phyloP scores from a whole-genome alignment of 2,329 filamentous ascomycete species.

The Xylaria sp. region DNA sequence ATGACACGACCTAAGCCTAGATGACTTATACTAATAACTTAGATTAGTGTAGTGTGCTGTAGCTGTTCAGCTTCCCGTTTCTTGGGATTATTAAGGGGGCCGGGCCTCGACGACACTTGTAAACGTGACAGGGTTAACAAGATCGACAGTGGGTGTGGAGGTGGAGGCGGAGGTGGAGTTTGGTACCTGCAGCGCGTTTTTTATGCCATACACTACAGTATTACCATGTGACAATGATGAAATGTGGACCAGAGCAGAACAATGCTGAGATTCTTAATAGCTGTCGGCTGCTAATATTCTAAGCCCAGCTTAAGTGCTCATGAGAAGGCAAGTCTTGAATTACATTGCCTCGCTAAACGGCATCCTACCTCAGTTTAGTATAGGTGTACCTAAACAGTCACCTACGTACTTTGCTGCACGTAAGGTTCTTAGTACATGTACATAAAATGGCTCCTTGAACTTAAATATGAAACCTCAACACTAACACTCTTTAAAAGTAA shows the following conservation, averaged over 20 bases:
- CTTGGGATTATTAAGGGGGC: slow-evolving; percentile 13
- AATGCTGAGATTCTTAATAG: not conserved
- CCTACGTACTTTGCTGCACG: too few relatives aligned
- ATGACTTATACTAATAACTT: not conserved
- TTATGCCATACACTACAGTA: not conserved
- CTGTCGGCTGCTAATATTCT: too few relatives aligned
- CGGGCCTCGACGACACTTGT: slow-evolving; percentile 3
- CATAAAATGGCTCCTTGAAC: too few relatives aligned
- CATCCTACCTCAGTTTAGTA: too few relatives aligned
- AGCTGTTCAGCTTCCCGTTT: not conserved
- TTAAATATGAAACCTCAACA: too few relatives aligned
- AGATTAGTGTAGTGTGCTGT: not conserved
- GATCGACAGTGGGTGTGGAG: not conserved
- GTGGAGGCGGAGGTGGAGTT: not conserved
- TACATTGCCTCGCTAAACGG: too few relatives aligned
- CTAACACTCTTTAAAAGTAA: too few relatives aligned
- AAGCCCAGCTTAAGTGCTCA: not conserved
- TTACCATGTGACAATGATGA: not conserved
- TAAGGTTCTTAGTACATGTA: too few relatives aligned
- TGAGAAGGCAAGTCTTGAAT: too few relatives aligned
- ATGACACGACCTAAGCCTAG: not conserved
- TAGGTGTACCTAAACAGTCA: too few relatives aligned
- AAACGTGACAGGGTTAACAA: not conserved
- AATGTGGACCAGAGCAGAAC: not conserved
- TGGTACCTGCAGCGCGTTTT: not conserved